Conservation (phyloP, 2,329 filamentous ascomycete genomes). For the Colletotrichum sp. region DNA sequence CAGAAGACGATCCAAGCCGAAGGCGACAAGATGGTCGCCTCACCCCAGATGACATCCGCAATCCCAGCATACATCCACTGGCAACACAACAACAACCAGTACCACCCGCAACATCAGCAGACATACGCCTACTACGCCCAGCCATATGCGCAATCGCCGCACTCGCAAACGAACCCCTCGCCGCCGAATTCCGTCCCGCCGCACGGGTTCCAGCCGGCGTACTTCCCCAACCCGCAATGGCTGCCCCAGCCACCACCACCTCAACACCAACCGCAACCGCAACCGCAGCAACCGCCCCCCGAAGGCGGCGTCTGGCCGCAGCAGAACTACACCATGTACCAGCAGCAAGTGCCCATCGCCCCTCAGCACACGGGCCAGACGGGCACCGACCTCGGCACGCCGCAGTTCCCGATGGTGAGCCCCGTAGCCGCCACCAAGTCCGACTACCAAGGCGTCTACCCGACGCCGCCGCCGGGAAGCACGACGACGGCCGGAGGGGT, state of each 20-base stretch:
- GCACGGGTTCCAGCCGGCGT: conserved; percentile 15
- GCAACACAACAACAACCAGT: conserved; percentile 1
- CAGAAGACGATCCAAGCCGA: conserved; percentile 14
- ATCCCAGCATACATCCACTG: conserved; percentile 18
- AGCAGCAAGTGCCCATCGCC: conserved; percentile 24
- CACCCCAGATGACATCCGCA: conserved; percentile 21
- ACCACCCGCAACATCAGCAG: conserved; percentile 15
- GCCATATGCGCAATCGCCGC: conserved; percentile 16
- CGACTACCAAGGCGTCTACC: conserved; percentile 5
- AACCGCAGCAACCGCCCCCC: neutral
- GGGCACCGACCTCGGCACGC: conserved; percentile 7
- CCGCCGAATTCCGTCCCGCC: conserved; percentile 14
- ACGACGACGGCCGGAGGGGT: neutral
- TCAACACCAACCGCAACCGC: neutral
- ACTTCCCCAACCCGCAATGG: conserved; percentile 13
- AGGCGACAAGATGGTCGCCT: conserved; percentile 21
- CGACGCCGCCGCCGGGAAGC: conserved; percentile 6
- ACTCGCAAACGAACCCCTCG: conserved; percentile 13
- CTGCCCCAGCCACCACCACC: conserved; percentile 6
- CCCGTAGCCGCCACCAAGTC: conserved; percentile 16
- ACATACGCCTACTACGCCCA: conserved; percentile 19
- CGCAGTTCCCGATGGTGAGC: conserved; percentile 22
- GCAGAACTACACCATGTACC: conserved; percentile 23
- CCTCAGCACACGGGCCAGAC: conserved; percentile 22
- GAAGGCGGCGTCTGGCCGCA: conserved; percentile 20